These are phyloP conservation scores for Rhizophagus sp. DNA, from an alignment of 192 early-diverging fungal genomes.

Conservation along the genomic window DNA sequence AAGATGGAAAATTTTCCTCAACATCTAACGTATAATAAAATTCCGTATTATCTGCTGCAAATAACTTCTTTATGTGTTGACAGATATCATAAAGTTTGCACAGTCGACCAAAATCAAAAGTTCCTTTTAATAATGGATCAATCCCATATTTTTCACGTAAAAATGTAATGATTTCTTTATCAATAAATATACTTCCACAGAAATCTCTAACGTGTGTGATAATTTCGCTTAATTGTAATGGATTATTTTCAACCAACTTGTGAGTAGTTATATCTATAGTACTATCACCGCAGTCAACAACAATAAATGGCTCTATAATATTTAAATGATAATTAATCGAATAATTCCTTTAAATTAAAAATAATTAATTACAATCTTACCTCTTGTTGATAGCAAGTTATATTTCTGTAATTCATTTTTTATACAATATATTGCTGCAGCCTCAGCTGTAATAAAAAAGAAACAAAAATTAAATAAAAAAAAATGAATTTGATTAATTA, in stretches of 20 bases:
- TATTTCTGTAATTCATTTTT: too few relatives aligned
- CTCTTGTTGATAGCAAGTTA: too few relatives aligned
- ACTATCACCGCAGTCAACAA: conserved; percentile 45
- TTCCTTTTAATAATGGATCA: background rate
- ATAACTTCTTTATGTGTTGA: background rate
- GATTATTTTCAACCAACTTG: conserved; percentile 3
- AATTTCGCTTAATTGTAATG: conserved; percentile 29
- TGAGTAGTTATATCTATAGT: conserved; percentile 44
- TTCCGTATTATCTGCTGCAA: background rate
- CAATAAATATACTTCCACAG: conserved; percentile 42
- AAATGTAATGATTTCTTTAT: conserved; percentile 44
- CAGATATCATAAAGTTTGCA: too few relatives aligned
- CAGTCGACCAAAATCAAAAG: too few relatives aligned
- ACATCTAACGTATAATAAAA: background rate
- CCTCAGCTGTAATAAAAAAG: too few relatives aligned
- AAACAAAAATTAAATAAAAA: too few relatives aligned
- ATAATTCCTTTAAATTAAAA: too few relatives aligned
- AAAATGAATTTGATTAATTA: too few relatives aligned
- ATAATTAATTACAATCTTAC: too few relatives aligned
- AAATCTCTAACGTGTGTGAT: conserved; percentile 33
- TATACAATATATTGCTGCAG: too few relatives aligned
- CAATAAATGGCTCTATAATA: conserved; percentile 35
- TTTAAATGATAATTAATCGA: too few relatives aligned
- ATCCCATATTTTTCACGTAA: conserved; percentile 44
- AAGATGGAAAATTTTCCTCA: too few relatives aligned